Evolutionary conservation across 352 stramenopile species (phyloP).

Genomic region (Phytophthora pinifolia): DNA sequence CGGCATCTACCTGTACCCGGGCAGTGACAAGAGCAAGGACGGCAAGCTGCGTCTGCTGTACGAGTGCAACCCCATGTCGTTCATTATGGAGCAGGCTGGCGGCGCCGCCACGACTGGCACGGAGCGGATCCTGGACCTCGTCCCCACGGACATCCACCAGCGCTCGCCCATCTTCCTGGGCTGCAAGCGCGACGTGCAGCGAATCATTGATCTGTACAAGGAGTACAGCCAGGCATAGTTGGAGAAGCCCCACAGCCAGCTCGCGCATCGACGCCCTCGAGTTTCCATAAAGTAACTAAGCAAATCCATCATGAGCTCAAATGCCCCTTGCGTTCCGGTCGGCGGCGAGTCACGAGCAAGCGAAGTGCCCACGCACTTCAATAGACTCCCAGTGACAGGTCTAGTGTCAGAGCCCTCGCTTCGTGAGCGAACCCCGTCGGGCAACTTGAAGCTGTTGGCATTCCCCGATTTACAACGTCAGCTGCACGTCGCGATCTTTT

Average conservation of each 20-base stretch:
- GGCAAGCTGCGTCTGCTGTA: slow-evolving; percentile 98
- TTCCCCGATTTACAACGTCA: slow-evolving; percentile 12
- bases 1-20: slow-evolving; percentile 98
- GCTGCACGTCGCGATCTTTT: neutral
- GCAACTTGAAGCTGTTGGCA: neutral
- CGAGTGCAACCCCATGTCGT: slow-evolving; percentile 99
- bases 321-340: neutral
- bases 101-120: slow-evolving; percentile 95
- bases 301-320: slow-evolving; percentile 19
- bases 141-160: slow-evolving; percentile 96
- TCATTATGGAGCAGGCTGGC: slow-evolving; percentile 98
- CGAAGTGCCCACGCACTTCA: slow-evolving; percentile 3
- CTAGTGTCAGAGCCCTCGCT: neutral
- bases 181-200: slow-evolving; percentile 85
- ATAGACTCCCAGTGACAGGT: neutral
- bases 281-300: slow-evolving; percentile 34
- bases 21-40: slow-evolving; percentile 91
- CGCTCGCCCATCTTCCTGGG: slow-evolving; percentile 98
- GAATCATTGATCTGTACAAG: slow-evolving; percentile 76
- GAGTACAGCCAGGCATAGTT: slow-evolving; percentile 44
- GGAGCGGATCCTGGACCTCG: slow-evolving; percentile 93
- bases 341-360: neutral
- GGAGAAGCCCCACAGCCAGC: neutral
- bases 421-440: neutral
- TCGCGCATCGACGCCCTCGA: neutral